Conservation (phyloP, 768 basidiomycete genomes). For the Pholiota molesta region DNA sequence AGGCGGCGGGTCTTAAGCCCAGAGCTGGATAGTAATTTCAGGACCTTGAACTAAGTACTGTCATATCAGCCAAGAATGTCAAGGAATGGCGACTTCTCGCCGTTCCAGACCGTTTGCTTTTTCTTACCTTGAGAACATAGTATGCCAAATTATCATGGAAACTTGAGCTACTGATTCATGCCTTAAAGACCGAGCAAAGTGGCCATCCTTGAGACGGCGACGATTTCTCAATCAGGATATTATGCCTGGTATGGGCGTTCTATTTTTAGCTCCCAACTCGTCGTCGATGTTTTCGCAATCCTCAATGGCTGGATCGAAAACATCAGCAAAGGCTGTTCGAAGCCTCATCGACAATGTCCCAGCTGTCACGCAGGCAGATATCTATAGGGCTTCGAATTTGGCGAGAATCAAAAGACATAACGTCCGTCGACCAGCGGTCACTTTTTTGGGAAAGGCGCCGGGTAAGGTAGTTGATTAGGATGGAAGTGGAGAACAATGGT, state of each 20-base stretch:
- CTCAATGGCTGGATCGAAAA: constrained; percentile 25
- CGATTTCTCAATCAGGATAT: neutral
- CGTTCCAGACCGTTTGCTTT: neutral
- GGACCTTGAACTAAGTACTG: too few relatives aligned
- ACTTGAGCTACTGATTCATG: neutral
- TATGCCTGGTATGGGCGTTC: neutral
- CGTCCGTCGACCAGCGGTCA: too few relatives aligned
- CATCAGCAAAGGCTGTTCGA: constrained; percentile 31
- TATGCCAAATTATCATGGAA: neutral
- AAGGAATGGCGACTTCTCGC: too few relatives aligned
- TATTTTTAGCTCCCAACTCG: too few relatives aligned
- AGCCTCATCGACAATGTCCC: constrained; percentile 33
- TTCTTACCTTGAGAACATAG: neutral
- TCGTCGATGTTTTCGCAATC: constrained; percentile 34
- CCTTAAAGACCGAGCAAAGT: neutral
- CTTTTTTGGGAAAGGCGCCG: constrained; percentile 51
- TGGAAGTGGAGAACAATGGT: constrained; percentile 49
- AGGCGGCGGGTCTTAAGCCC: too few relatives aligned
- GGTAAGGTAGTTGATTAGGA: constrained; percentile 40
- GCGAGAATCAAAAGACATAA: constrained; percentile 27
- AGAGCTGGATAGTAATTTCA: too few relatives aligned
- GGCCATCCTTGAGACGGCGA: neutral
- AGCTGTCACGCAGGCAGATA: too few relatives aligned
- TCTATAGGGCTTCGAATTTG: constrained; percentile 40
- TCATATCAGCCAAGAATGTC: too few relatives aligned